Conservation (phyloP, 192 early-diverging fungal species). For the Coemansia biformis region DNA sequence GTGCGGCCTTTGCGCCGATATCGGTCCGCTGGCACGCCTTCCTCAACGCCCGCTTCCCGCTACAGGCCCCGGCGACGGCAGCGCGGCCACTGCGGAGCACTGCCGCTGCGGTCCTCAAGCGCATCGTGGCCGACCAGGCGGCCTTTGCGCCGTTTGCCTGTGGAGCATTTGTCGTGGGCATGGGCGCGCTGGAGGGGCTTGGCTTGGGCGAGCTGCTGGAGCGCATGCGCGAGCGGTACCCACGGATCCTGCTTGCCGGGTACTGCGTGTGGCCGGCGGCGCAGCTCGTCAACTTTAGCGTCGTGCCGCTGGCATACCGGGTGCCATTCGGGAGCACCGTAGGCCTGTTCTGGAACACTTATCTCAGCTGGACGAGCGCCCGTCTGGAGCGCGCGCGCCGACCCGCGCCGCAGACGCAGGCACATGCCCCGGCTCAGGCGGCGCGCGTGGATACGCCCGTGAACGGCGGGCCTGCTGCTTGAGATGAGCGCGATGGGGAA, state of each 20-base stretch:
- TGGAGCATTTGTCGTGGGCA: slow-evolving; percentile 26
- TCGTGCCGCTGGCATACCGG: slow-evolving; percentile 60
- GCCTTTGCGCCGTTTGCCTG: slow-evolving; percentile 31
- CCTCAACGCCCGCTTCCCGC: slow-evolving; percentile 26
- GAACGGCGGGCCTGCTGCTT: too few species aligned
- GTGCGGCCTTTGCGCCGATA: slow-evolving; percentile 17
- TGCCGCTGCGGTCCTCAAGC: slow-evolving; percentile 19
- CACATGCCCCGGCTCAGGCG: too few species aligned
- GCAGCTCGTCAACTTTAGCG: slow-evolving; percentile 65
- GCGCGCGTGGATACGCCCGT: too few species aligned
- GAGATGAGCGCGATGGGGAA: too few species aligned
- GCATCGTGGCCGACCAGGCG: slow-evolving; percentile 26
- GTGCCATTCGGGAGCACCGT: slow-evolving; percentile 63
- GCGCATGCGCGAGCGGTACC: slow-evolving; percentile 16
- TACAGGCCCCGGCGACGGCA: not conserved
- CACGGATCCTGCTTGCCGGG: slow-evolving; percentile 14
- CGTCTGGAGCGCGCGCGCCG: slow-evolving; percentile 3
- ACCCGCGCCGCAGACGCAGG: too few species aligned
- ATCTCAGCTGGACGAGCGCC: slow-evolving; percentile 60
- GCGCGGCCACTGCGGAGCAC: not conserved
- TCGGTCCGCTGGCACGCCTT: slow-evolving; percentile 35
- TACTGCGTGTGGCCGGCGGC: slow-evolving; percentile 62
- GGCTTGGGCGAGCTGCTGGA: slow-evolving; percentile 8
- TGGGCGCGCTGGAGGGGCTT: slow-evolving; percentile 33
- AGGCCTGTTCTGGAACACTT: slow-evolving; percentile 68